phyloP scores from a whole-genome alignment of 331 rosid species.

The Dryas integrifolia region DNA sequence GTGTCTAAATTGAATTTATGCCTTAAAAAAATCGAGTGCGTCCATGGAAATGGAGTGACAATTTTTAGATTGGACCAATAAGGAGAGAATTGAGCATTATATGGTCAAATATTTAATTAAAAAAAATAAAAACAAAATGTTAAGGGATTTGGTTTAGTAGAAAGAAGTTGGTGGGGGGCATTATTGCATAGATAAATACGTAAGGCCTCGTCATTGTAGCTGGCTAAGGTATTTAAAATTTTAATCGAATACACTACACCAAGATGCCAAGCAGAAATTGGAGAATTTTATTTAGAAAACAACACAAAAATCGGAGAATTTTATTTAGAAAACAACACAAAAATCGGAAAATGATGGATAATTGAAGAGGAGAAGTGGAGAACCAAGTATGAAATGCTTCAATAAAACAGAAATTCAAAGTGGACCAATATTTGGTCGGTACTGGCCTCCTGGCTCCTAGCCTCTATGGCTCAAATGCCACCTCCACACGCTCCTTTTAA shows the following conservation, averaged over 20 bases:
- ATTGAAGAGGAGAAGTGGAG: background rate
- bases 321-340: too few relatives aligned
- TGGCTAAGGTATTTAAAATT: background rate
- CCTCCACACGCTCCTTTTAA: background rate
- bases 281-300: too few relatives aligned
- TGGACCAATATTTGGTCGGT: background rate
- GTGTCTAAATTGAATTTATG: too few relatives aligned
- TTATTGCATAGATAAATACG: too few relatives aligned
- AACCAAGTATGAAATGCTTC: background rate
- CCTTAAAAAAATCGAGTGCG: background rate
- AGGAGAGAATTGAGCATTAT: background rate
- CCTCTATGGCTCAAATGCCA: background rate
- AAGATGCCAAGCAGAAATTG: too few relatives aligned
- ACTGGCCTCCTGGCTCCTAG: background rate
- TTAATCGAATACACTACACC: background rate
- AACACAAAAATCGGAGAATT: background rate
- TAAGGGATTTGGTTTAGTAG: background rate
- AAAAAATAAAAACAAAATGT: background rate
- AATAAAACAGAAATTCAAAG: background rate
- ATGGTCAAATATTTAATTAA: background rate
- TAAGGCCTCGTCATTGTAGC: too few relatives aligned
- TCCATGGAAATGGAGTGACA: background rate
- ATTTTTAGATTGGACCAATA: background rate
- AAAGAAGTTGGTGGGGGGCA: too few relatives aligned
- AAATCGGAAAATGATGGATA: background rate